Percentiles rank a stretch among this genome's conserved stretches.
These are phyloP conservation scores for Plasmodium sp. DNA, from an alignment of 169 alveolate species.

Conservation along the genomic window DNA sequence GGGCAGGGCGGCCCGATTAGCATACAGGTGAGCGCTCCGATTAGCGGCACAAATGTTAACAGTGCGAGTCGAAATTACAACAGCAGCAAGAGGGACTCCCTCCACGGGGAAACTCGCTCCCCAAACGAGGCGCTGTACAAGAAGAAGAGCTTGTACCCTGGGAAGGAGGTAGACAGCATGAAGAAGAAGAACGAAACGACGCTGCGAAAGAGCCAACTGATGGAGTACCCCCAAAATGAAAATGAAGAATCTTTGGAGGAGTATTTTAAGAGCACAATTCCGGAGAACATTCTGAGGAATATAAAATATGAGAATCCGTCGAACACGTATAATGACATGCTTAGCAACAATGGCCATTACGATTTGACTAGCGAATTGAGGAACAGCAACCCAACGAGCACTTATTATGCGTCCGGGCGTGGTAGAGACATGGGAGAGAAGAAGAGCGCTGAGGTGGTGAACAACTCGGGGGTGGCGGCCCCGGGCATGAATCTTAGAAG, in stretches of 20 bases:
- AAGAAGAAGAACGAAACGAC: constrained; percentile 30
- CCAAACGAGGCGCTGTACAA: constrained; percentile 2
- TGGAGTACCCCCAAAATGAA: constrained; percentile 10
- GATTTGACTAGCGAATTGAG: constrained; percentile 1
- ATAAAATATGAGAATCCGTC: constrained; percentile 30
- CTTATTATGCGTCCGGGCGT: background rate
- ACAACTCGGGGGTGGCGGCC: background rate
- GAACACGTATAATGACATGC: constrained; percentile 11
- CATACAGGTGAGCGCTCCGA: too few species aligned
- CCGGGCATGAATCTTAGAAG: background rate
- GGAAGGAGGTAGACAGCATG: constrained; percentile 7
- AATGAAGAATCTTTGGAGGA: constrained; percentile 21
- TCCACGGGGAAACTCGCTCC: background rate
- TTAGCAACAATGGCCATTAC: background rate
- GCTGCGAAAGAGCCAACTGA: background rate
- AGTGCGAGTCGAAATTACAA: background rate
- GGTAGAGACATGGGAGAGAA: background rate
- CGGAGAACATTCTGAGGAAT: constrained; percentile 18
- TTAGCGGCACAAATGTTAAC: background rate
- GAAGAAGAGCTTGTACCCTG: background rate
- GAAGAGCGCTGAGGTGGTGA: background rate
- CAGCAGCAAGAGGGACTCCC: background rate
- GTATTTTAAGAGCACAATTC: constrained; percentile 12
- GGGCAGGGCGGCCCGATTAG: background rate
- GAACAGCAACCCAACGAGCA: background rate